Evolutionary conservation across 2,329 filamentous ascomycete genomes (phyloP).

Genomic region (Beauveria brongniartii): DNA sequence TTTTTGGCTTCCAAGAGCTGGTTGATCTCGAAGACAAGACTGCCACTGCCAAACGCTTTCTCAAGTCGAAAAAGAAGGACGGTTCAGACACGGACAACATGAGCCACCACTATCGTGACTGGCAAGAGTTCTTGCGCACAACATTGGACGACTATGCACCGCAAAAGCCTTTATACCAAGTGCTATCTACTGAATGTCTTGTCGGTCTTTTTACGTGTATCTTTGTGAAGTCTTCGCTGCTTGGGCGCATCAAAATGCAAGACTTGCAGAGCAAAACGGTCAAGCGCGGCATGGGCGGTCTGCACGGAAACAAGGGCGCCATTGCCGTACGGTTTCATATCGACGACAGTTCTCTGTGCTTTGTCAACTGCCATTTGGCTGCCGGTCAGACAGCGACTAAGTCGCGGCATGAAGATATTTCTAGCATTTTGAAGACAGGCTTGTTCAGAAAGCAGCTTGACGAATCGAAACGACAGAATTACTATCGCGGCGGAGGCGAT

Average conservation of each 20-base stretch:
- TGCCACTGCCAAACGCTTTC: slow-evolving; percentile 88
- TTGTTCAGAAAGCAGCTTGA: slow-evolving; percentile 68
- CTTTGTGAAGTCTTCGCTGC: slow-evolving; percentile 77
- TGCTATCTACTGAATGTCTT: slow-evolving; percentile 78
- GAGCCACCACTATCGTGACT: slow-evolving; percentile 95
- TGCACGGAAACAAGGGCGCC: slow-evolving; percentile 95
- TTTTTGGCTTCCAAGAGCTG: slow-evolving; percentile 98
- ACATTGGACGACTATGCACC: slow-evolving; percentile 80
- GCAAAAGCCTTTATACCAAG: slow-evolving; percentile 66
- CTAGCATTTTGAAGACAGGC: slow-evolving; percentile 74
- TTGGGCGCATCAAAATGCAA: slow-evolving; percentile 68
- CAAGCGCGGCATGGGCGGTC: slow-evolving; percentile 90
- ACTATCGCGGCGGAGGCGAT: slow-evolving; percentile 85
- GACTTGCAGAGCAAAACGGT: slow-evolving; percentile 75
- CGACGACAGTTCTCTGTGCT: slow-evolving; percentile 90
- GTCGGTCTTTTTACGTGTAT: slow-evolving; percentile 95
- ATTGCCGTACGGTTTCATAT: slow-evolving; percentile 85
- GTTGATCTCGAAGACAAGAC: slow-evolving; percentile 97
- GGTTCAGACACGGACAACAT: slow-evolving; percentile 79
- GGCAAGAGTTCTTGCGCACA: slow-evolving; percentile 82
- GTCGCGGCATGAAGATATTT: slow-evolving; percentile 85
- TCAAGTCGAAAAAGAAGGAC: slow-evolving; percentile 81
- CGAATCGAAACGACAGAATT: slow-evolving; percentile 59
- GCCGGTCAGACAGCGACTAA: slow-evolving; percentile 87
- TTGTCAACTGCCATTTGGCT: slow-evolving; percentile 95